Evolutionary conservation across 768 basidiomycete species (phyloP).

Genomic region (Leccinum sublutescens): DNA sequence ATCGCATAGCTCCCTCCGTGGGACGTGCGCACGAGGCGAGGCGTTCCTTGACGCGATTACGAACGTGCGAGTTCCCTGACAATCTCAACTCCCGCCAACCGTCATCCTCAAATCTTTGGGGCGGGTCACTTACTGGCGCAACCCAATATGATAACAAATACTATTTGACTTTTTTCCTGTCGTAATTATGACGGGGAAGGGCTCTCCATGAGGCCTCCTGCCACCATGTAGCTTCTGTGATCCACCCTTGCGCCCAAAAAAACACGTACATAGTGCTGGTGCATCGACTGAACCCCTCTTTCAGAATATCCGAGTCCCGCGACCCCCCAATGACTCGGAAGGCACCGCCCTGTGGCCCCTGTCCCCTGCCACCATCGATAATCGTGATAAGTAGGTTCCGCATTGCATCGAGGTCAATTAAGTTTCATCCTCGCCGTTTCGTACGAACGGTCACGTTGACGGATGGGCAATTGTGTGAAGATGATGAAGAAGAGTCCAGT

Average conservation of each 20-base stretch:
- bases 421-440: neutral
- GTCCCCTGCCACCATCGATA: neutral
- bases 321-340: neutral
- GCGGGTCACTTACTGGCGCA: neutral
- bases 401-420: neutral
- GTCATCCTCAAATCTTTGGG: neutral
- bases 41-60: neutral
- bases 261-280: neutral
- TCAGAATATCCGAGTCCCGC: neutral
- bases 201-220: neutral
- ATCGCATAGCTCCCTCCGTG: conserved; percentile 1
- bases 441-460: neutral
- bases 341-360: neutral
- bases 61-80: conserved; percentile 7
- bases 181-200: neutral
- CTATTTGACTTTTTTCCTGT: neutral
- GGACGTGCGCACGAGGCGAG: conserved; percentile 8
- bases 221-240: neutral
- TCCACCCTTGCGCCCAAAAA: neutral
- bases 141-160: neutral
- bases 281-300: neutral
- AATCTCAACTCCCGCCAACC: neutral
- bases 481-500: neutral
- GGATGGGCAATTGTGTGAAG: neutral
- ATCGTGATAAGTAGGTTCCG: neutral